phyloP scores from a whole-genome alignment of 257 asterid genomes.

The Nicotiana obtusifolia region DNA sequence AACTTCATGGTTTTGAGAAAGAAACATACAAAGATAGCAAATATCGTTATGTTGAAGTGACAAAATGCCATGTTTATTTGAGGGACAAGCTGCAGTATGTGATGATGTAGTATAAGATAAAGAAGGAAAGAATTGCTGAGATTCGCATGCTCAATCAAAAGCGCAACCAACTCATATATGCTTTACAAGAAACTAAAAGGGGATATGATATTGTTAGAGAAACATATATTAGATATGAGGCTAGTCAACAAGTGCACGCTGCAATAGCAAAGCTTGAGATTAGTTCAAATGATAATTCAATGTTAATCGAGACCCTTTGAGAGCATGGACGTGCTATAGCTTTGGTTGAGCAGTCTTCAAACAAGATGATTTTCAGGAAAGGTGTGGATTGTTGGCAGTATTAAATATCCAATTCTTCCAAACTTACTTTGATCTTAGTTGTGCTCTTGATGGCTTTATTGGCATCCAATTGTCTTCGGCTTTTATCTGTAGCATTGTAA shows the following conservation, averaged over 20 bases:
- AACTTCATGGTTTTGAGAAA: constrained; percentile 70
- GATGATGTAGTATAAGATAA: constrained; percentile 68
- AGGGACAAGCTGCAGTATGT: constrained; percentile 85
- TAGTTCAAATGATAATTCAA: constrained; percentile 37
- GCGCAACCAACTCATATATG: constrained; percentile 58
- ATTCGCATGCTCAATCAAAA: constrained; percentile 59
- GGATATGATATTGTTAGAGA: constrained; percentile 87
- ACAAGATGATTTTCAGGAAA: no score
- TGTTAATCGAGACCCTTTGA: constrained; percentile 54
- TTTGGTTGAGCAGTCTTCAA: no score
- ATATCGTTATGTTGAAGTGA: constrained; percentile 63
- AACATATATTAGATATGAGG: constrained; percentile 86
- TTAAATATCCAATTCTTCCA: no score
- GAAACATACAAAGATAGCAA: constrained; percentile 77
- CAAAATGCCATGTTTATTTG: constrained; percentile 73
- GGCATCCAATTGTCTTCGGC: no score
- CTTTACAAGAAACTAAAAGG: constrained; percentile 89
- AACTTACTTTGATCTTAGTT: no score
- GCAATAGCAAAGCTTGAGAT: constrained; percentile 71
- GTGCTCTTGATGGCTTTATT: no score
- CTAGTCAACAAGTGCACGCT: constrained; percentile 69
- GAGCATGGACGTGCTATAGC: no score
- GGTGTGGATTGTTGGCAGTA: no score
- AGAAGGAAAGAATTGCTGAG: constrained; percentile 76
- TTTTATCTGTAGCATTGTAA: no score